Evolutionary conservation across 495 filamentous ascomycete genomes (phyloP).

Genomic region (Lentithecium fluviatile): DNA sequence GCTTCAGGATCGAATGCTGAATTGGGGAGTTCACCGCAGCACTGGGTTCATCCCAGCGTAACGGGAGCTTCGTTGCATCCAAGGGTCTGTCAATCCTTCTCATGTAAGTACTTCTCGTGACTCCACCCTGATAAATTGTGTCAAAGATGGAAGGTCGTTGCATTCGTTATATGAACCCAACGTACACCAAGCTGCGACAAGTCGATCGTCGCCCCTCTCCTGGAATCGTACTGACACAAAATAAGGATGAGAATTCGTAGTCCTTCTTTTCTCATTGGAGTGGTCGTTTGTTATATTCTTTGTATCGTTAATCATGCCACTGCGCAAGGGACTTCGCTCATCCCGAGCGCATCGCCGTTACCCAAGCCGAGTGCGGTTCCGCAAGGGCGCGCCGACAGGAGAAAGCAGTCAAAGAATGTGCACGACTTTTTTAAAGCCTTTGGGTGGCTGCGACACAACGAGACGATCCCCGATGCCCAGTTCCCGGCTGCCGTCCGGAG

Average conservation of each 20-base stretch:
- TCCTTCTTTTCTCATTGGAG: not conserved
- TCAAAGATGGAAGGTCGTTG: too few species aligned
- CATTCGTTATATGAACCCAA: too few species aligned
- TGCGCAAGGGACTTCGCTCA: conserved; percentile 1
- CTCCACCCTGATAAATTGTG: too few species aligned
- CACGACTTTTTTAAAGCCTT: conserved; percentile 27
- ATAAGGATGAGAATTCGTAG: conserved; percentile 6
- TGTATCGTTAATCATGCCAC: not conserved
- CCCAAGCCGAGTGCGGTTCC: conserved; percentile 1
- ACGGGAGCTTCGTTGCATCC: too few species aligned
- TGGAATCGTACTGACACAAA: too few species aligned
- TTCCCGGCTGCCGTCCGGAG: conserved; percentile 24
- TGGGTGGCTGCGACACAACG: conserved; percentile 24
- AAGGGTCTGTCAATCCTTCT: too few species aligned
- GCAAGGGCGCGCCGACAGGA: conserved; percentile 8
- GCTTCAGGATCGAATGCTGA: conserved; percentile 9
- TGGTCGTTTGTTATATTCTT: not conserved
- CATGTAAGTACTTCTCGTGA: too few species aligned
- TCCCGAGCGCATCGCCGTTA: conserved; percentile 16
- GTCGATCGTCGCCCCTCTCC: too few species aligned
- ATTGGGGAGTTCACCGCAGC: not conserved
- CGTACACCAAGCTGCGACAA: too few species aligned
- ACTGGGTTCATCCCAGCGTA: too few species aligned
- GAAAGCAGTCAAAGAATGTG: conserved; percentile 17
- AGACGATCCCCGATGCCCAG: conserved; percentile 15